Percentiles rank a stretch among this genome's conserved stretches.
phyloP scores from a whole-genome alignment of 2,329 filamentous ascomycete species.

The Escovopsis sp. region DNA sequence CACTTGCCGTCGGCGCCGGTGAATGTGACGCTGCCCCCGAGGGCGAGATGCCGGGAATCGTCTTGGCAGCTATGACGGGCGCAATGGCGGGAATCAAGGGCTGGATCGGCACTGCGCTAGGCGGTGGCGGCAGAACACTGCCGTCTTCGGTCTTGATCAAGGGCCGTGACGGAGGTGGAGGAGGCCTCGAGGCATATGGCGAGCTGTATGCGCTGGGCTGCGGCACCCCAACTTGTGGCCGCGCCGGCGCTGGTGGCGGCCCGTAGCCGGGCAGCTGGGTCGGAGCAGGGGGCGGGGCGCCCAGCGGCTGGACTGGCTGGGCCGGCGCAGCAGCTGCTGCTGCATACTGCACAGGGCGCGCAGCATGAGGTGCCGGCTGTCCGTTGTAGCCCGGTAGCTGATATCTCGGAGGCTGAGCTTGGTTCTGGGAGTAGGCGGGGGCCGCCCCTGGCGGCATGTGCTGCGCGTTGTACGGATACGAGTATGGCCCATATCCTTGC shows the following conservation, averaged over 20 bases:
- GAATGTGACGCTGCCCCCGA: too few species aligned
- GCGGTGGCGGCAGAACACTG: slow-evolving; percentile 5
- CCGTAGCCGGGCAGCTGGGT: slow-evolving; percentile 21
- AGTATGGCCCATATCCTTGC: slow-evolving; percentile 23
- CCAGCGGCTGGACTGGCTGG: slow-evolving; percentile 11
- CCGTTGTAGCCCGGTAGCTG: slow-evolving; percentile 19
- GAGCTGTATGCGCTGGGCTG: slow-evolving; percentile 22
- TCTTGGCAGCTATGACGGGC: slow-evolving; percentile 9
- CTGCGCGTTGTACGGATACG: slow-evolving; percentile 20
- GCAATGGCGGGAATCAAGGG: slow-evolving; percentile 5
- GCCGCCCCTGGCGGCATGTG: slow-evolving; percentile 19
- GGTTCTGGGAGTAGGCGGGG: slow-evolving; percentile 19
- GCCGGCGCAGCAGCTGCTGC: slow-evolving; percentile 14
- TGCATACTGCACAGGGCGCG: slow-evolving; percentile 17
- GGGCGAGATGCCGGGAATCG: slow-evolving; percentile 7
- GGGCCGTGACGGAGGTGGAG: slow-evolving; percentile 15
- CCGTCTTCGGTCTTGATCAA: slow-evolving; percentile 17
- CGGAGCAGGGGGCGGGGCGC: slow-evolving; percentile 19
- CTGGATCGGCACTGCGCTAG: slow-evolving; percentile 5
- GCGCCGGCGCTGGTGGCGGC: slow-evolving; percentile 21
- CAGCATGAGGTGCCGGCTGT: slow-evolving; percentile 14
- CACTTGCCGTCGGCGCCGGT: slow-evolving; percentile 3
- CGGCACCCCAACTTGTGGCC: slow-evolving; percentile 16
- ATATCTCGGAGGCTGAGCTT: slow-evolving; percentile 19
- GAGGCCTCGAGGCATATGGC: slow-evolving; percentile 20